A percentile compares a stretch with the other conserved stretches of the same genome.
Conservation (phyloP, 2,329 filamentous ascomycete species). For the Cladosporium sp. region DNA sequence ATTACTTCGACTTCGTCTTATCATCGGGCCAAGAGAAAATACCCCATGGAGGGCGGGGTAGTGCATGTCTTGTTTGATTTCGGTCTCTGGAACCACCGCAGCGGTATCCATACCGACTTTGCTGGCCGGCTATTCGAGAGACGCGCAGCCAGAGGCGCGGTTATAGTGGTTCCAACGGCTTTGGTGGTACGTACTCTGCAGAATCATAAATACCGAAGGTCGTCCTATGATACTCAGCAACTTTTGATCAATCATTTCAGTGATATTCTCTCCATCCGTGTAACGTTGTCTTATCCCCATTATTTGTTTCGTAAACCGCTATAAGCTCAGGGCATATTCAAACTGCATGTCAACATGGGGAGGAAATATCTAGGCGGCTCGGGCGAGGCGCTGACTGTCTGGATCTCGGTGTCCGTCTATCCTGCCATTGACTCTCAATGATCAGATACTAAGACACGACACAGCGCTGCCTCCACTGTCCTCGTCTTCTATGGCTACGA, state of each 20-base stretch:
- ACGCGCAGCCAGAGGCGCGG: neutral
- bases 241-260: neutral
- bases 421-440: neutral
- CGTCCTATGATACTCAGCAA: neutral
- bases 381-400: conserved; percentile 48
- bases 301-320: neutral
- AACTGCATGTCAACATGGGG: conserved; percentile 31
- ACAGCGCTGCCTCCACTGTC: conserved; percentile 44
- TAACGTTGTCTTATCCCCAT: neutral
- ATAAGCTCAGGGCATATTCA: neutral
- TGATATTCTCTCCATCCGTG: no score
- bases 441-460: neutral
- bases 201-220: neutral
- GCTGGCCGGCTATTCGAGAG: neutral
- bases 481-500: conserved; percentile 47
- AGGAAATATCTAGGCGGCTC: conserved; percentile 50
- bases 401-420: conserved; percentile 42
- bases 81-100: neutral
- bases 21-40: neutral
- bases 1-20: neutral
- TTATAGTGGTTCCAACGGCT: neutral
- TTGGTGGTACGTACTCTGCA: conserved; percentile 1
- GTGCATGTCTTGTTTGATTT: neutral
- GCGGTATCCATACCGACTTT: neutral
- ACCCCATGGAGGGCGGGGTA: neutral